Base-by-base conservation (phyloP, 2,329 filamentous ascomycete genomes). In the Verticillium longisporum region DNA sequence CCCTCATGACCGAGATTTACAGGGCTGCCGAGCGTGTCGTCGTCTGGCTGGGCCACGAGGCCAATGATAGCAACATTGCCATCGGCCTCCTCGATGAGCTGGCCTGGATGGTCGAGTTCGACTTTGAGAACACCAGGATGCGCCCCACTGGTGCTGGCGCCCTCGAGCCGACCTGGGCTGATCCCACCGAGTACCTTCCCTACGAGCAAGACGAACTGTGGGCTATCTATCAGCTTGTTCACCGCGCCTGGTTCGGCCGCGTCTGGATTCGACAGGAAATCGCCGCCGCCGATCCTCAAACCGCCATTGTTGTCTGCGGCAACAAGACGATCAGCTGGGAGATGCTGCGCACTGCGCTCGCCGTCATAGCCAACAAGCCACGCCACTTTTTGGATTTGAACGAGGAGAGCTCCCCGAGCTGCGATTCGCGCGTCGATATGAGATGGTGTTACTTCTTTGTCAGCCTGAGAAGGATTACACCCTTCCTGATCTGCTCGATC, bases 1-100 rank as follows among this genome's bases (percentile, higher is more conserved):
- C 18, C 21, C 57, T 60, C 50, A 62, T 62, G 61, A 34, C 15
- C 10, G 33, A 57, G 15, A 61, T 62, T 5, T 62, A 61, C 59
- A 10, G 15, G n/a, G 36, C 58, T n/a, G 61, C 61, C 9, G 6
- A 55, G 33, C 50, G 59, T 1, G 59, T 61, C 37, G 56, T 57
- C 10, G 61, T 59, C 9, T 62, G 61, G 61, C 31, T 59, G 13
- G 61, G 61, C 55, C 50, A 15, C 6, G 31, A 34, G 9, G 45
- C 41, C 18, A 55, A 59, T 26, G 57, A 59, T 14, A 59, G 57
- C 32, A 54, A 36, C 41, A 38, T 36, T 11, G 57, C 57, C 41
- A 33, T 59, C n/a, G 18, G 15, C n/a, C 14, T 59, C 38, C 41
- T 59, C 4, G 41, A 59, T 31, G 57, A 59, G 5, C 45, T 59